These are phyloP conservation scores for Carex arenaria DNA, from an alignment of 202 grass and related monocot genomes.

Conservation along the genomic window DNA sequence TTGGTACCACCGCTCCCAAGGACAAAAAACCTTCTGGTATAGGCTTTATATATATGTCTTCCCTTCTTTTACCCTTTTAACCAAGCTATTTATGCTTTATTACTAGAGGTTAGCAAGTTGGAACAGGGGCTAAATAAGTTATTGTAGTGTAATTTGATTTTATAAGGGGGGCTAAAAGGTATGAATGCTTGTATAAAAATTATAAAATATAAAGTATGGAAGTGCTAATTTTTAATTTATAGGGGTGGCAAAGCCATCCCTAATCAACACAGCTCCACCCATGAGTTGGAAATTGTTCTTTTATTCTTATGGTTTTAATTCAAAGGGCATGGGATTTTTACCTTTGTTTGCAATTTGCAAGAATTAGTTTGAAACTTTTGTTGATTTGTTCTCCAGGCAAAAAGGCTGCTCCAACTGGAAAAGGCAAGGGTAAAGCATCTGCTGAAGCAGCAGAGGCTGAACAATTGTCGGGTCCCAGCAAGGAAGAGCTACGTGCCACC, in stretches of 20 bases:
- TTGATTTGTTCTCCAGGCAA: slow-evolving; percentile 55
- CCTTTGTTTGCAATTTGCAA: slow-evolving; percentile 8
- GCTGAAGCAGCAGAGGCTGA: slow-evolving; percentile 31
- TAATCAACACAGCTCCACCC: no score
- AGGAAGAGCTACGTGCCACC: slow-evolving; percentile 73
- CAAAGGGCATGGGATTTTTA: neutral
- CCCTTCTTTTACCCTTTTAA: neutral
- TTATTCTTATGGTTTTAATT: neutral
- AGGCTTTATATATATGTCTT: neutral
- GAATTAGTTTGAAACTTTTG: neutral
- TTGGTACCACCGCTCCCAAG: slow-evolving; percentile 23
- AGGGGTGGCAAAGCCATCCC: no score
- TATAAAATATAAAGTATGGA: no score
- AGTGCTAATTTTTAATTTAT: no score
- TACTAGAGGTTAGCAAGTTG: neutral
- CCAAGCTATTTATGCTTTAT: neutral
- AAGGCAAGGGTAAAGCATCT: slow-evolving; percentile 48
- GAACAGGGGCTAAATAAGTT: no score
- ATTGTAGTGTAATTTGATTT: no score
- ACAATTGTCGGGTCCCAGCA: slow-evolving; percentile 42
- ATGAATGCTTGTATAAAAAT: no score
- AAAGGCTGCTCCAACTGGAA: slow-evolving; percentile 30
- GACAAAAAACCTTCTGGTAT: slow-evolving; percentile 71
- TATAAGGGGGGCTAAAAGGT: no score
- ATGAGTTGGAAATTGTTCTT: neutral